A percentile compares a stretch with the other conserved stretches of the same genome.
Conservation (phyloP, 2,329 filamentous ascomycete species). For the Hirsutella rhossiliensis region DNA sequence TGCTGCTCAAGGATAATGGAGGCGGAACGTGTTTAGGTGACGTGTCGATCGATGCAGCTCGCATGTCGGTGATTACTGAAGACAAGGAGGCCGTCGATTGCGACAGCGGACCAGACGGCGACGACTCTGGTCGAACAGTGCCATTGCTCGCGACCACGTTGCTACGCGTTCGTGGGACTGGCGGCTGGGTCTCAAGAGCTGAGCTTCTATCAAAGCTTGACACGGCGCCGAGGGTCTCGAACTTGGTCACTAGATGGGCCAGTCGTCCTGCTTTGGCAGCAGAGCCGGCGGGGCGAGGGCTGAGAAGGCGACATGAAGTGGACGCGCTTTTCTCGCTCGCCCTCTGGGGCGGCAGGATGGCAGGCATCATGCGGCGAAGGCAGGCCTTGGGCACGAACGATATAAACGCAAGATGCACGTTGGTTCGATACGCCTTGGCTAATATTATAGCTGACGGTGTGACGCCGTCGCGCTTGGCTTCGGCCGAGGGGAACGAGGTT, state of each 20-base stretch:
- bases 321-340: neutral
- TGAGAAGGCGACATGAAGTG: neutral
- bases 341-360: no score
- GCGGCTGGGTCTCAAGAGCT: neutral
- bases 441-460: no score
- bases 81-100: neutral
- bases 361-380: no score
- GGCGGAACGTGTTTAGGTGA: neutral
- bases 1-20: neutral
- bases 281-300: neutral
- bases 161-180: neutral
- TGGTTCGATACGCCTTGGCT: no score
- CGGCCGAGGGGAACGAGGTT: no score
- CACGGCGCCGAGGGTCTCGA: conserved; percentile 17
- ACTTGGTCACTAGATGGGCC: conserved; percentile 22
- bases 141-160: neutral
- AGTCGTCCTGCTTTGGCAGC: conserved; percentile 8
- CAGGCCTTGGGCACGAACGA: no score
- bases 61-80: no score
- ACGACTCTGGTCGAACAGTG: neutral
- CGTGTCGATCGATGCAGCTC: neutral
- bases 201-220: neutral
- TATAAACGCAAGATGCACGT: no score
- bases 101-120: neutral
- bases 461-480: no score